Evolutionary conservation across 2,329 filamentous ascomycete genomes (phyloP), one percentile per base, ranked within the genome.

Genomic region (Xylaria polymorpha): DNA sequence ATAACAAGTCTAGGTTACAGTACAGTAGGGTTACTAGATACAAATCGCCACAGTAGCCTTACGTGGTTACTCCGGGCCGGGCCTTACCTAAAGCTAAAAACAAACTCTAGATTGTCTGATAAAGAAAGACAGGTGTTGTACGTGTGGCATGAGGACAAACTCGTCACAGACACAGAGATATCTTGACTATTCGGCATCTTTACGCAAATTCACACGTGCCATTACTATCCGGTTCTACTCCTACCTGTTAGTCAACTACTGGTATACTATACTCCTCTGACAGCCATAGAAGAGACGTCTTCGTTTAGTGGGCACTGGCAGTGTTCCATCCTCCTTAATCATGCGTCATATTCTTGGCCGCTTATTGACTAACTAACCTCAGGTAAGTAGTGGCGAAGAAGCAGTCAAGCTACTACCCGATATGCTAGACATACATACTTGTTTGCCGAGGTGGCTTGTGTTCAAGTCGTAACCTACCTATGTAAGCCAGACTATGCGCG

Each of bases 61-160:
- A 37, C 51, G n/a, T 55, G 32, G 9, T 48, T 55, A 32, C 51
- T 20, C 51, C 51, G 51, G 51, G 9, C 29, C 51, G 51, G 32
- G 32, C 51, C 32, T n/a, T 55, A 55, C 10, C 3, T 55, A 37
- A 55, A 55, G n/a, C 50, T 53, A 3, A 32, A 32, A 29, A 3
- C 50, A 18, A 35, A 53, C 50, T 53, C 50, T n/a, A 29, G 3
- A 53, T 5, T 7, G 14, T 25, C 3, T 18, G 15, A 8, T 48
- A n/a, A 48, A 48, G 43, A 20, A 10, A 48, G 3, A 22, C 9
- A 5, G 20, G 12, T 22, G 39, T 14, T 41, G 44, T 15, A 41
- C n/a, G n/a, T 15, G 25, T 29, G 25, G 25, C 25, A 29, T 29
- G 25, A 29, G 4, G 25, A 29, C 25, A 4, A 41, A 15, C 39